phyloP scores from a whole-genome alignment of 768 basidiomycete species.

The Coprinopsis cinerea region DNA sequence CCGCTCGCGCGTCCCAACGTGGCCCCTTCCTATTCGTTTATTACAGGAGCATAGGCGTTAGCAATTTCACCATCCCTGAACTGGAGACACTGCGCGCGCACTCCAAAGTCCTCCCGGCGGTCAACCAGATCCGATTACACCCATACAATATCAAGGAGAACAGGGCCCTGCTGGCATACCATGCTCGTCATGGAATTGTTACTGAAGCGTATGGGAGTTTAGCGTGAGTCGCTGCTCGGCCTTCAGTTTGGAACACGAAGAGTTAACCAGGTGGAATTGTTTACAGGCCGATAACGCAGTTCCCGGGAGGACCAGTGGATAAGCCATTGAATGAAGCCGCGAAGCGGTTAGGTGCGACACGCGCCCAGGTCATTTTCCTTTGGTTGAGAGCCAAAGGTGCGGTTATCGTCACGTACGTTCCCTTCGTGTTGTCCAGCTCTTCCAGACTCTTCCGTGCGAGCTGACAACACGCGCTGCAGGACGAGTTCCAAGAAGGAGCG shows the following conservation, averaged over 20 bases:
- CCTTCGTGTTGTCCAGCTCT: not conserved
- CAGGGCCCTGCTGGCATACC: slow-evolving; percentile 51
- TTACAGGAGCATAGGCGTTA: slow-evolving; percentile 72
- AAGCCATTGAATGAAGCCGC: slow-evolving; percentile 46
- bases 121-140: slow-evolving; percentile 72
- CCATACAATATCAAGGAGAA: slow-evolving; percentile 61
- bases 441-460: not conserved
- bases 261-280: too few relatives aligned
- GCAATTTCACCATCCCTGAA: slow-evolving; percentile 53
- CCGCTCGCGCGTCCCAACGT: not conserved
- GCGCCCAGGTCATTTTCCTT: slow-evolving; percentile 60
- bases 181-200: slow-evolving; percentile 51
- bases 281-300: slow-evolving; percentile 52
- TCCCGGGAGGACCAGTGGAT: slow-evolving; percentile 64
- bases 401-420: slow-evolving; percentile 58
- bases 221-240: slow-evolving; percentile 33
- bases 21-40: not conserved
- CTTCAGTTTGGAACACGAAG: slow-evolving; percentile 6
- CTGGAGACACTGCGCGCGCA: slow-evolving; percentile 46
- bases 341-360: slow-evolving; percentile 44
- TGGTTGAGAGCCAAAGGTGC: slow-evolving; percentile 68
- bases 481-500: slow-evolving; percentile 57
- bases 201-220: slow-evolving; percentile 71
- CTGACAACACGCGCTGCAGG: slow-evolving; percentile 22
- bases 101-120: slow-evolving; percentile 54